Evolutionary conservation across 352 stramenopile species (phyloP).

Genomic region (Globisporangium uncinulatum): DNA sequence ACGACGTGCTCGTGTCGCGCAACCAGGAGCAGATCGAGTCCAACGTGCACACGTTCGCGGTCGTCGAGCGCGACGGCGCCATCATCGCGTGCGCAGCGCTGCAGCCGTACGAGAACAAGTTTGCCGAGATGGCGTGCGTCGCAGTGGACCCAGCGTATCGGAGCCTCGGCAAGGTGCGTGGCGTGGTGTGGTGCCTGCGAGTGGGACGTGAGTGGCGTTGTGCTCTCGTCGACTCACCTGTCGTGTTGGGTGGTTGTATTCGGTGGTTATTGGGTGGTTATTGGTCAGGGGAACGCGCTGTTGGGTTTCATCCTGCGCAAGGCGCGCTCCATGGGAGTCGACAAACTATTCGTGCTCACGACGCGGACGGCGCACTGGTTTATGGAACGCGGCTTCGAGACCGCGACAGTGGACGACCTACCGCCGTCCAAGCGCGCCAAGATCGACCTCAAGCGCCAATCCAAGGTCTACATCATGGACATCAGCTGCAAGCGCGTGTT

Average conservation of each 20-base stretch:
- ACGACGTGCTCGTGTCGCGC: constrained; percentile 83
- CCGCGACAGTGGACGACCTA: constrained; percentile 86
- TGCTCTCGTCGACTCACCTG: not conserved
- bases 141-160: constrained; percentile 87
- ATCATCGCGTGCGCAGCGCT: constrained; percentile 88
- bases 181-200: not conserved
- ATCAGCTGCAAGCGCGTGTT: constrained; percentile 78
- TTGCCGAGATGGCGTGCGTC: constrained; percentile 89
- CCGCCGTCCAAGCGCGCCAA: constrained; percentile 70
- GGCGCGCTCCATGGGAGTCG: constrained; percentile 75
- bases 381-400: constrained; percentile 93
- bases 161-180: constrained; percentile 60
- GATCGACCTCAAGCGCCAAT: constrained; percentile 79
- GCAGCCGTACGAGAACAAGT: constrained; percentile 87
- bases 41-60: constrained; percentile 83
- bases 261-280: constrained; percentile 10
- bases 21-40: constrained; percentile 88
- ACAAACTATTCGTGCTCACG: constrained; percentile 95
- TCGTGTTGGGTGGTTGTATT: constrained; percentile 1
- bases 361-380: constrained; percentile 99
- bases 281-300: constrained; percentile 77
- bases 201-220: not conserved
- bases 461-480: constrained; percentile 88
- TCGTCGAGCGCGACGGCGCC: constrained; percentile 85
- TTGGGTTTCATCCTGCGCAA: constrained; percentile 90